Evolutionary conservation across 108 stramenopile species (phyloP).

Genomic region (Fistulifera solaris): DNA sequence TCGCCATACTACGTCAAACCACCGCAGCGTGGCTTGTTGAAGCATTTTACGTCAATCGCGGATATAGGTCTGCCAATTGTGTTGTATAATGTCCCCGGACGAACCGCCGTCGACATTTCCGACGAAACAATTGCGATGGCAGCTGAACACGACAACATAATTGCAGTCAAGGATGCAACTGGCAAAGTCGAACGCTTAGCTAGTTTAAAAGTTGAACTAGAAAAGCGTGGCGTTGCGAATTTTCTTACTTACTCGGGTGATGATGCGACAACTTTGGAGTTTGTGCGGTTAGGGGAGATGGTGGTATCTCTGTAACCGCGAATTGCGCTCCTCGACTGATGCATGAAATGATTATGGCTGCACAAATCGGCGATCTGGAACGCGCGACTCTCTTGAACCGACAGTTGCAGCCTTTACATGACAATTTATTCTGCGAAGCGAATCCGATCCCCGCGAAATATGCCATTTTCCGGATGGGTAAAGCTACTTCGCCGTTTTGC

Average conservation of each 20-base stretch:
- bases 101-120: slow-evolving; percentile 41
- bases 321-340: slow-evolving; percentile 60
- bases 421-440: slow-evolving; percentile 57
- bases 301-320: slow-evolving; percentile 79
- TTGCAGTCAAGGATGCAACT: slow-evolving; percentile 74
- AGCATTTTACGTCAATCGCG: slow-evolving; percentile 55
- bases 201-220: slow-evolving; percentile 10
- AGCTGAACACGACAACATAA: slow-evolving; percentile 39
- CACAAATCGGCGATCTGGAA: slow-evolving; percentile 24
- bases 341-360: slow-evolving; percentile 44
- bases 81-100: slow-evolving; percentile 79
- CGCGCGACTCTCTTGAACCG: slow-evolving; percentile 42
- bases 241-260: slow-evolving; percentile 76
- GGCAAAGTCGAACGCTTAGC: slow-evolving; percentile 43
- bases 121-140: slow-evolving; percentile 43
- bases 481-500: slow-evolving; percentile 31
- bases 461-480: slow-evolving; percentile 26
- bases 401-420: slow-evolving; percentile 38
- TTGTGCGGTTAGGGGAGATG: slow-evolving; percentile 69
- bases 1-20: slow-evolving; percentile 88
- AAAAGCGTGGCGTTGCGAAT: neutral
- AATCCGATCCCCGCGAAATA: slow-evolving; percentile 83
- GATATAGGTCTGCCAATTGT: slow-evolving; percentile 66
- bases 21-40: slow-evolving; percentile 58
- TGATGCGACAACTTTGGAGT: slow-evolving; percentile 63